Evolutionary conservation across 352 stramenopile species (phyloP).

Genomic region (Globisporangium middletonii): DNA sequence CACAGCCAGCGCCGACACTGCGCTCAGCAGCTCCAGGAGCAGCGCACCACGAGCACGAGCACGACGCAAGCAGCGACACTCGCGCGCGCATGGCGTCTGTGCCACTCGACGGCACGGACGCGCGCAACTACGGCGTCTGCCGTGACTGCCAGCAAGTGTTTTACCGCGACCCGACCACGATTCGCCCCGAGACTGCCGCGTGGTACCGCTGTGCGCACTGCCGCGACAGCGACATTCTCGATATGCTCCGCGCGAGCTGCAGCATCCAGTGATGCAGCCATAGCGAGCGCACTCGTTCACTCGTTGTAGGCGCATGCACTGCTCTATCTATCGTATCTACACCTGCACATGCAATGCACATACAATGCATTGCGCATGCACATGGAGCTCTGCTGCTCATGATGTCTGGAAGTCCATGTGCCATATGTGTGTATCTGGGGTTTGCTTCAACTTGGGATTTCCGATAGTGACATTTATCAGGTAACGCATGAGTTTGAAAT

Average conservation of each 20-base stretch:
- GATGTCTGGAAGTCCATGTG: too few species aligned
- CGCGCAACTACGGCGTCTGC: slow-evolving; percentile 38
- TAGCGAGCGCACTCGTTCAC: not conserved
- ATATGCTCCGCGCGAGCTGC: slow-evolving; percentile 51
- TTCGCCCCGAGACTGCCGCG: slow-evolving; percentile 54
- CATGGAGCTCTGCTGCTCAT: too few species aligned
- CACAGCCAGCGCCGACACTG: slow-evolving; percentile 8
- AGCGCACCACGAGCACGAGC: slow-evolving; percentile 4
- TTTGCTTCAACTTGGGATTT: too few species aligned
- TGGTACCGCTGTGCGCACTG: slow-evolving; percentile 69
- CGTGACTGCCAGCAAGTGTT: slow-evolving; percentile 60
- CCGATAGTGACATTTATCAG: too few species aligned
- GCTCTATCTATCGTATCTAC: not conserved
- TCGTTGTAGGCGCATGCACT: not conserved
- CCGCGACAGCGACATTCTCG: slow-evolving; percentile 38
- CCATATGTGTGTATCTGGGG: too few species aligned
- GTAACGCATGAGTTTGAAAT: too few species aligned
- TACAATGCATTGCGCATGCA: too few species aligned
- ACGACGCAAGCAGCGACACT: not conserved
- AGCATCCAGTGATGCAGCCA: slow-evolving; percentile 29
- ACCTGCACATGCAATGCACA: not conserved
- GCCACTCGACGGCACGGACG: slow-evolving; percentile 29
- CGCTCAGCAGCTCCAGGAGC: slow-evolving; percentile 7
- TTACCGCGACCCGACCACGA: slow-evolving; percentile 41
- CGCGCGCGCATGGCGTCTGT: slow-evolving; percentile 6